Evolutionary conservation across 2,329 filamentous ascomycete species (phyloP), one percentile per base, ranked within the genome.

Genomic region (Boeremia exigua): DNA sequence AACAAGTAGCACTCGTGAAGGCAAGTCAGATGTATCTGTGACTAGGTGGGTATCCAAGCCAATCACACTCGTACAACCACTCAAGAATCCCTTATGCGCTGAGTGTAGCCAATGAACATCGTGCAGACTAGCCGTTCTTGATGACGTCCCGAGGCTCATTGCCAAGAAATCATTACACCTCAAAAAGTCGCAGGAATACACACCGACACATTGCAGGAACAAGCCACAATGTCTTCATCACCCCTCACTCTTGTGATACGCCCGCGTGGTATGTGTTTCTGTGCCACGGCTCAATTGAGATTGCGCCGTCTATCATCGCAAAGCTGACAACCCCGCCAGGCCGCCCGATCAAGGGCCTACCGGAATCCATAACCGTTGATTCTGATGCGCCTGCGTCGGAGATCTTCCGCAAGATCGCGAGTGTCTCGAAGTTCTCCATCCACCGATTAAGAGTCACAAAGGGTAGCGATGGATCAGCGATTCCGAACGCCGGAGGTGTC

Each of bases 401-500:
- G 56, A 79, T 89, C 48, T 88, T 88, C 73, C 74, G 78, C 48
- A 77, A 80, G 48, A 78, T 89, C 46, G 82, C 86, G 28, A 74
- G 77, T 49, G 77, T 80, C 50, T 81, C 85, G 30, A 79, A 80
- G 11, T 81, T 81, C 66, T 83, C 84, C 4, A 74, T 84, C 37
- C 81, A 88, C 67, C 84, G 86, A 25, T 72, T 89, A 56, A 81
- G 86, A 54, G 79, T 89, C 61, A 89, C 86, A 39, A 88, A 87
- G 69, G 85, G 82, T 58, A 85, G 82, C 61, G 86, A 88, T 78
- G 84, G 85, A 44, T 81, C 78, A 36, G 71, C 82, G 37, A 76
- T 89, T 12, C 79, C 82, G 48, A 88, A 87, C 65, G 78, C 76
- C 49, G 77, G 79, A 51, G 78, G 81, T 48, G 75, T 79, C 12